Conservation (phyloP, 805 yeast genomes). For the Candida loeiensis region DNA sequence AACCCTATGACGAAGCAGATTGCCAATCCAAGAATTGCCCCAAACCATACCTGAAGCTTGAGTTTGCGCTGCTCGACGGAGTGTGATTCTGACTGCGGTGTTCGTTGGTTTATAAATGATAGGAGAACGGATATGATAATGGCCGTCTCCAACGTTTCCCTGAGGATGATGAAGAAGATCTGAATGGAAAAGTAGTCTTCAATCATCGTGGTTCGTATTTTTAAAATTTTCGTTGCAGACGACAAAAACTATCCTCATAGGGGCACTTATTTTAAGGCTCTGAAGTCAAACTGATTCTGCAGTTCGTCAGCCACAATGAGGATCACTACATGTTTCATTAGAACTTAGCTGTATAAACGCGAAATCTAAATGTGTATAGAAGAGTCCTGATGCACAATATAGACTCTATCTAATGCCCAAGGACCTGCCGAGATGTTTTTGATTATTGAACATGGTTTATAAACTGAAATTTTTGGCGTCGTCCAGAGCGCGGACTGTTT, state of each 20-base stretch:
- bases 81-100: neutral
- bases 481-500: too few species aligned
- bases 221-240: too few species aligned
- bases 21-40: slow-evolving; percentile 68
- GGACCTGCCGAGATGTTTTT: too few species aligned
- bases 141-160: slow-evolving; percentile 30
- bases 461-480: too few species aligned
- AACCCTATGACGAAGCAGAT: slow-evolving; percentile 74
- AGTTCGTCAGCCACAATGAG: too few species aligned
- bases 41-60: slow-evolving; percentile 74
- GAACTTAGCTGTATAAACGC: too few species aligned
- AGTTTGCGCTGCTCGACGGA: slow-evolving; percentile 21
- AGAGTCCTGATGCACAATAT: too few species aligned
- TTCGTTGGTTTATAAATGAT: slow-evolving; percentile 24
- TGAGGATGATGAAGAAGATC: slow-evolving; percentile 27
- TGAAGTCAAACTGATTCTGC: too few species aligned
- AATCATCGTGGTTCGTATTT: slow-evolving; percentile 11
- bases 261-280: neutral
- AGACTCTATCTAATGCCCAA: too few species aligned
- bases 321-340: too few species aligned
- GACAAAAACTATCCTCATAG: neutral
- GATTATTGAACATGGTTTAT: too few species aligned
- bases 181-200: slow-evolving; percentile 26
- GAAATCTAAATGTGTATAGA: too few species aligned
- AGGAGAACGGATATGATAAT: slow-evolving; percentile 28